Evolutionary conservation across 2,329 filamentous ascomycete genomes (phyloP).

Genomic region (Fusarium oxysporum): DNA sequence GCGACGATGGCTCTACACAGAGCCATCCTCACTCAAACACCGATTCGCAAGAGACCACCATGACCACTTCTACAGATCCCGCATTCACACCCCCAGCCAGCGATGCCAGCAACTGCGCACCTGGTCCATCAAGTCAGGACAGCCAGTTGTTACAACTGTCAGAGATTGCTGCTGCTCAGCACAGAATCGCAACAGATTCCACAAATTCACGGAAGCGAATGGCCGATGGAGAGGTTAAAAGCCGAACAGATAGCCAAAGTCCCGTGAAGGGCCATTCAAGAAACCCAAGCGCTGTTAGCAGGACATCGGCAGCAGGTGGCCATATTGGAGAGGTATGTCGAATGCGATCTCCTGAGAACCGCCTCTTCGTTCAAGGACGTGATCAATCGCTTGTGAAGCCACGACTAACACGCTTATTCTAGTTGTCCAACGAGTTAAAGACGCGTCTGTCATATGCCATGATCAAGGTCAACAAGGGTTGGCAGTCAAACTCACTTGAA

Average conservation of each 20-base stretch:
- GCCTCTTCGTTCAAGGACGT: not conserved
- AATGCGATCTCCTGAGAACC: not conserved
- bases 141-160: constrained; percentile 70
- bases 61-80: constrained; percentile 42
- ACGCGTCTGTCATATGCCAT: constrained; percentile 92
- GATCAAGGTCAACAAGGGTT: constrained; percentile 91
- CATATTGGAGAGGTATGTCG: constrained; percentile 81
- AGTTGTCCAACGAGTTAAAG: constrained; percentile 83
- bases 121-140: constrained; percentile 57
- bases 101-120: constrained; percentile 38
- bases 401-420: constrained; percentile 36
- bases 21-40: constrained; percentile 42
- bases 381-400: not conserved
- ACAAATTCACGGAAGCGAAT: constrained; percentile 74
- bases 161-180: constrained; percentile 65
- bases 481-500: constrained; percentile 82
- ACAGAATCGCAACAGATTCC: constrained; percentile 57
- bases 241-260: constrained; percentile 58
- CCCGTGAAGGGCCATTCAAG: constrained; percentile 72
- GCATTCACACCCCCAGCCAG: constrained; percentile 44
- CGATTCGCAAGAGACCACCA: constrained; percentile 42
- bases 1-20: constrained; percentile 44
- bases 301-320: constrained; percentile 69
- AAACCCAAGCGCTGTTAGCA: constrained; percentile 76
- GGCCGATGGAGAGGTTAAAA: constrained; percentile 79